Base-by-base conservation (phyloP, 345 rosid genomes). In the Linum trigynum region DNA sequence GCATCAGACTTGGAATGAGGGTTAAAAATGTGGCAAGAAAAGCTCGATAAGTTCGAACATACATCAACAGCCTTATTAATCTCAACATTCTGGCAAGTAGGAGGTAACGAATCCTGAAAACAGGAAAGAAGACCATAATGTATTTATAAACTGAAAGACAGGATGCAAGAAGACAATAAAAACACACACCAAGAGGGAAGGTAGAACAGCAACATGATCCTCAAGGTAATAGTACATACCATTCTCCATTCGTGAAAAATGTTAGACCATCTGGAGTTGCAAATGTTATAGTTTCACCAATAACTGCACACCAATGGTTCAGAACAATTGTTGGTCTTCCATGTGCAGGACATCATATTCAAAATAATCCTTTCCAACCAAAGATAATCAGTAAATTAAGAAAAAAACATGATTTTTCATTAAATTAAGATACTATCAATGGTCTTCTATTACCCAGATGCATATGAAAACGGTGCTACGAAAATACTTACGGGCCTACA, bases 1-100 rank as follows among this genome's bases (percentile, higher is more conserved):
- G 97, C 96, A 90, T 88, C 80, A 94, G 68, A 72, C 99, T 94
- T 66, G 97, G 99, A 77, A 94, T 63, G 64, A 94, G 91, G 57
- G 90, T 86, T 56, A 94, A 79, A 71, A 94, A 88, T 35, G 99
- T 94, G 32, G 99, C 88, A 63, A 94, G 72, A 76, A 94, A 94
- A 62, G 96, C 99, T 78, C 91, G 77, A 76, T 86, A 94, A 36
- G 75, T 78, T 53, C 65, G 71, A 59, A 94, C 95, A 71, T 94
- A 76, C 95, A 90, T 81, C 64, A 94, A 76, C 67, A 94, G 75
- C 78, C 99, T 86, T 65, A 90, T 86, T 82, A 94, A 75, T 75
- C 99, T 80, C 55, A 94, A 69, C 95, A 94, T 62, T 88, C 99
- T 83, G 57, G 96, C 99, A 66, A 94, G 86, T 38, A 94, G 92